Percentiles rank a stretch among this genome's conserved stretches.
phyloP scores from a whole-genome alignment of 2,329 filamentous ascomycete genomes.

The Pseudogymnoascus pannorum region DNA sequence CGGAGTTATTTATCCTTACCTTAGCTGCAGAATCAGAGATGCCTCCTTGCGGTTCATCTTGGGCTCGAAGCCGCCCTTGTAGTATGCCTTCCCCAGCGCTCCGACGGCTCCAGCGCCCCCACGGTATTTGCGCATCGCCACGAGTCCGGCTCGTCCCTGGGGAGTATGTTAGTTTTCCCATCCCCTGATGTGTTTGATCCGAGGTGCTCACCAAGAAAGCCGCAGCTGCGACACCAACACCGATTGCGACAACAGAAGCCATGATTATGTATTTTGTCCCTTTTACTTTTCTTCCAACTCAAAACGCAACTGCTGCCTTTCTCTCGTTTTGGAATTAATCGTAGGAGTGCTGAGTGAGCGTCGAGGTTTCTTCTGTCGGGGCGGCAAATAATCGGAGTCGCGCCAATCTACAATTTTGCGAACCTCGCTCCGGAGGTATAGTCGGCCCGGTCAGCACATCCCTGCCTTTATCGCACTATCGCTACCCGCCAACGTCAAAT shows the following conservation, averaged over 20 bases:
- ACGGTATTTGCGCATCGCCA: constrained; percentile 77
- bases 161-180: constrained; percentile 16
- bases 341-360: background rate
- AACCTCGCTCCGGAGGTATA: background rate
- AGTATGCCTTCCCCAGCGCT: constrained; percentile 82
- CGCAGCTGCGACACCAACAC: constrained; percentile 54
- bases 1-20: constrained; percentile 60
- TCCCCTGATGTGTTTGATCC: constrained; percentile 8
- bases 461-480: constrained; percentile 8
- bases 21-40: constrained; percentile 80
- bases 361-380: background rate
- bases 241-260: constrained; percentile 52
- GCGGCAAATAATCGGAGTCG: background rate
- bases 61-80: constrained; percentile 97
- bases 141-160: constrained; percentile 84
- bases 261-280: constrained; percentile 33
- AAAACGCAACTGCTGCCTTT: background rate
- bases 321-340: background rate
- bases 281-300: background rate
- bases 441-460: background rate
- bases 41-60: constrained; percentile 93
- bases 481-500: constrained; percentile 15
- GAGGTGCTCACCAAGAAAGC: constrained; percentile 51
- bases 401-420: background rate
- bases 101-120: constrained; percentile 58